These are phyloP conservation scores for Tolypocladium guangdongense DNA, from an alignment of 2,329 filamentous ascomycete species.

Conservation along the genomic window DNA sequence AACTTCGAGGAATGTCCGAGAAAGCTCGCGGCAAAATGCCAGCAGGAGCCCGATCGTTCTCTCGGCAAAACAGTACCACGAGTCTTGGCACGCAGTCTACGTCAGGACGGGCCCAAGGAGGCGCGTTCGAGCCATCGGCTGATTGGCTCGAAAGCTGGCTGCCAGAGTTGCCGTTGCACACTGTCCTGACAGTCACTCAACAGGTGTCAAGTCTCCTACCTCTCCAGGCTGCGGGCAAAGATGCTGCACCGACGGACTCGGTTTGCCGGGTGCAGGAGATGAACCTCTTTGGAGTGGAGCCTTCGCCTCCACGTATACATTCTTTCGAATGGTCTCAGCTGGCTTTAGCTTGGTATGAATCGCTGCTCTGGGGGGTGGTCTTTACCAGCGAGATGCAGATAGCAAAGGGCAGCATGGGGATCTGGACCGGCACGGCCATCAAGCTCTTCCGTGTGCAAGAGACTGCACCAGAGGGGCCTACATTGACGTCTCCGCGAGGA, in stretches of 20 bases:
- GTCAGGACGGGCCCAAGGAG: conserved; percentile 42
- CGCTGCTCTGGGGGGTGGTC: conserved; percentile 84
- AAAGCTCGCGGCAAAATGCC: conserved; percentile 96
- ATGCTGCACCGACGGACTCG: conserved; percentile 31
- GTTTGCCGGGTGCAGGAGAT: conserved; percentile 48
- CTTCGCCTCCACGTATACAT: conserved; percentile 65
- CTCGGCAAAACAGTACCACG: conserved; percentile 78
- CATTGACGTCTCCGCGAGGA: conserved; percentile 71
- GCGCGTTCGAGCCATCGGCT: conserved; percentile 65
- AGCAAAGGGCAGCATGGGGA: conserved; percentile 74
- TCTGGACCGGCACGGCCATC: conserved; percentile 88
- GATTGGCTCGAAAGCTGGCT: conserved; percentile 92
- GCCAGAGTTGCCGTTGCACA: conserved; percentile 82
- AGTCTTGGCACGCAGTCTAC: conserved; percentile 61
- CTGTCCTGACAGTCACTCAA: conserved; percentile 66
- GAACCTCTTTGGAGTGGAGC: conserved; percentile 61
- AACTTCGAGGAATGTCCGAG: conserved; percentile 88
- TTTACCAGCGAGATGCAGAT: conserved; percentile 86
- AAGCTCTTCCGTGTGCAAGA: conserved; percentile 86
- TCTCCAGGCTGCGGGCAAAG: conserved; percentile 32
- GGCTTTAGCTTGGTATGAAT: conserved; percentile 91
- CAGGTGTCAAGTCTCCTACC: conserved; percentile 50
- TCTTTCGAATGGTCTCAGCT: conserved; percentile 91
- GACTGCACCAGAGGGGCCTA: conserved; percentile 67
- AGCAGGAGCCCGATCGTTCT: conserved; percentile 70